A percentile compares a stretch with the other conserved stretches of the same genome.
Evolutionary conservation across 2,329 filamentous ascomycete genomes (phyloP).

Genomic region (Phialophora tarda): DNA sequence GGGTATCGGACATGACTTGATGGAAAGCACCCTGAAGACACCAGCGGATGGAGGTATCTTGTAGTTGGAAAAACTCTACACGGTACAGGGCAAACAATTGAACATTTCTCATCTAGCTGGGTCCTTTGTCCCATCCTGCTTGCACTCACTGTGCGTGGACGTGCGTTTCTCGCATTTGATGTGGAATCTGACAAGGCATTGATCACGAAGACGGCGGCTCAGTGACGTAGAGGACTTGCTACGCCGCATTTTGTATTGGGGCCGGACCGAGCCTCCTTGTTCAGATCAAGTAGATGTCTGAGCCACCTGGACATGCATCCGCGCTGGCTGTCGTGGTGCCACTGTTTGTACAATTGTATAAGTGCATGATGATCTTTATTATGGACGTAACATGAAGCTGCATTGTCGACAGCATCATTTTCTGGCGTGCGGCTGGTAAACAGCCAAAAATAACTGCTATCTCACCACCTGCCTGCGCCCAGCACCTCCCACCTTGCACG

Average conservation of each 20-base stretch:
- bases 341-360: not conserved
- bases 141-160: not conserved
- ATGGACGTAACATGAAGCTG: constrained; percentile 1
- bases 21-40: not conserved
- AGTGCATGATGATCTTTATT: not conserved
- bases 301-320: not conserved
- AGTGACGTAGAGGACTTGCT: constrained; percentile 3
- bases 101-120: not conserved
- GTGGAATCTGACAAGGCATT: not conserved
- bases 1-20: constrained; percentile 6
- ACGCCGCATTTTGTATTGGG: not conserved
- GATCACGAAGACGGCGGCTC: not conserved
- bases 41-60: constrained; percentile 14
- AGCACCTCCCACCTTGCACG: not conserved
- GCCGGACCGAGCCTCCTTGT: not conserved
- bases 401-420: not conserved
- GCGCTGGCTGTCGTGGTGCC: not conserved
- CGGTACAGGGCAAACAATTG: constrained; percentile 8
- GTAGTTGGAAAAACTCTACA: constrained; percentile 17
- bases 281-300: not conserved
- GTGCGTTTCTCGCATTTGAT: not conserved
- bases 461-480: constrained; percentile 6
- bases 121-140: not conserved
- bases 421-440: constrained; percentile 1
- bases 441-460: constrained; percentile 4